Conservation (phyloP, 1,139 yeast species). For the Pichia inconspicua region DNA sequence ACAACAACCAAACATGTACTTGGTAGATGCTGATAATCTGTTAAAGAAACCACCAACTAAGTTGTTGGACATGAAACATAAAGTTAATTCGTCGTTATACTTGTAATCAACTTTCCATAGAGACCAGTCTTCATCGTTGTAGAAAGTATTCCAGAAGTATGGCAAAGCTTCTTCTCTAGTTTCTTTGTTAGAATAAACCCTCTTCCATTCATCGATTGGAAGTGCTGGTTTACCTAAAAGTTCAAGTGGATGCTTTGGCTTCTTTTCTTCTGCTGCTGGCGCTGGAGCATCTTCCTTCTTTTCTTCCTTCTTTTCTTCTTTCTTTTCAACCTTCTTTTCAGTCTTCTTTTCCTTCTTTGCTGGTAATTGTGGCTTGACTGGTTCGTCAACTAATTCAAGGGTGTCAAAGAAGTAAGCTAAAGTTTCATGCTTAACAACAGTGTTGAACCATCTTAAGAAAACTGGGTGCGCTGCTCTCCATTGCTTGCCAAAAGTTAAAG, state of each 20-base stretch:
- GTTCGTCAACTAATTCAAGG: slow-evolving; percentile 56
- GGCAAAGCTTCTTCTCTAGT: slow-evolving; percentile 93
- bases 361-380: slow-evolving; percentile 72
- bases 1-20: slow-evolving; percentile 87
- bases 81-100: slow-evolving; percentile 95
- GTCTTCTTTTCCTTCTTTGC: slow-evolving; percentile 40
- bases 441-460: slow-evolving; percentile 79
- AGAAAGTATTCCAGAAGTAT: slow-evolving; percentile 93
- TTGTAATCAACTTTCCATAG: slow-evolving; percentile 93
- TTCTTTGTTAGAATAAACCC: slow-evolving; percentile 94
- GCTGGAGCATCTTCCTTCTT: slow-evolving; percentile 36
- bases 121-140: slow-evolving; percentile 89
- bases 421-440: slow-evolving; percentile 52
- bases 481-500: slow-evolving; percentile 58
- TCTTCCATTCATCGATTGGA: slow-evolving; percentile 90
- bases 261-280: slow-evolving; percentile 44
- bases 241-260: slow-evolving; percentile 90
- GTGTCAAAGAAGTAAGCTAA: slow-evolving; percentile 40
- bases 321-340: slow-evolving; percentile 28
- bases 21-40: slow-evolving; percentile 87
- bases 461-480: slow-evolving; percentile 75
- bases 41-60: slow-evolving; percentile 97
- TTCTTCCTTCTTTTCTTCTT: slow-evolving; percentile 29
- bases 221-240: slow-evolving; percentile 64
- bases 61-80: slow-evolving; percentile 98